Percentiles rank a stretch among this genome's conserved stretches.
Conservation (phyloP, 108 stramenopile species). For the Cyclotella cryptica region DNA sequence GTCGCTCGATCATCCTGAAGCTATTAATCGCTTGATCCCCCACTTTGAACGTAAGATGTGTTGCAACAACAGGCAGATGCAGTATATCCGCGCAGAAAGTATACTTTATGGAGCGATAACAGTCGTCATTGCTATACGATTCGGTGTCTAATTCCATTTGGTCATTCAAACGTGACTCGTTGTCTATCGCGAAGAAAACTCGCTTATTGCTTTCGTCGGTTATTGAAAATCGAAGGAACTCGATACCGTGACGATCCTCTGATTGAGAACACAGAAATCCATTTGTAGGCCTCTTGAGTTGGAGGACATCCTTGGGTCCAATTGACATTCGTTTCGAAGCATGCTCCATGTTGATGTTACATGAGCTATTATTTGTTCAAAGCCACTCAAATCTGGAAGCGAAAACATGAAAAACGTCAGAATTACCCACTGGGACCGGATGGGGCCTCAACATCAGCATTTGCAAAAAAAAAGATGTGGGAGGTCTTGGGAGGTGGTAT, state of each 20-base stretch:
- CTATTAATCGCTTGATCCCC: constrained; percentile 61
- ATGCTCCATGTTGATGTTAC: background rate
- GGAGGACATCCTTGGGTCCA: background rate
- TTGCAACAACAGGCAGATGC: constrained; percentile 62
- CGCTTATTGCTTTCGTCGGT: constrained; percentile 70
- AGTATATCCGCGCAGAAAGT: constrained; percentile 80
- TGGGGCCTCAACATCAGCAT: too few species aligned
- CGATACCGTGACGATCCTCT: constrained; percentile 71
- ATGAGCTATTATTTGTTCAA: background rate
- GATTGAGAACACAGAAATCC: constrained; percentile 74
- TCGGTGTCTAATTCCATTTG: constrained; percentile 55
- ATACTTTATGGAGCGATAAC: constrained; percentile 76
- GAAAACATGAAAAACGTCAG: too few species aligned
- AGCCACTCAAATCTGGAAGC: too few species aligned
- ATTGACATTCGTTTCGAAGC: background rate
- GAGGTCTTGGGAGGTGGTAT: too few species aligned
- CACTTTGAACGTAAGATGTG: constrained; percentile 69
- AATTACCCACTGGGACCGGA: too few species aligned
- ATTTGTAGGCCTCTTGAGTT: constrained; percentile 27
- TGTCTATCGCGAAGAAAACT: constrained; percentile 70
- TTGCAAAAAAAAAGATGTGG: too few species aligned
- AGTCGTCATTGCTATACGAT: constrained; percentile 55
- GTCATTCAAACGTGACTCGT: constrained; percentile 55
- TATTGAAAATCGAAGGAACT: constrained; percentile 73
- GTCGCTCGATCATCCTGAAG: constrained; percentile 86